Evolutionary conservation across 352 stramenopile species (phyloP), one percentile per base, ranked within the genome.

Genomic region (Globisporangium iwayamae): DNA sequence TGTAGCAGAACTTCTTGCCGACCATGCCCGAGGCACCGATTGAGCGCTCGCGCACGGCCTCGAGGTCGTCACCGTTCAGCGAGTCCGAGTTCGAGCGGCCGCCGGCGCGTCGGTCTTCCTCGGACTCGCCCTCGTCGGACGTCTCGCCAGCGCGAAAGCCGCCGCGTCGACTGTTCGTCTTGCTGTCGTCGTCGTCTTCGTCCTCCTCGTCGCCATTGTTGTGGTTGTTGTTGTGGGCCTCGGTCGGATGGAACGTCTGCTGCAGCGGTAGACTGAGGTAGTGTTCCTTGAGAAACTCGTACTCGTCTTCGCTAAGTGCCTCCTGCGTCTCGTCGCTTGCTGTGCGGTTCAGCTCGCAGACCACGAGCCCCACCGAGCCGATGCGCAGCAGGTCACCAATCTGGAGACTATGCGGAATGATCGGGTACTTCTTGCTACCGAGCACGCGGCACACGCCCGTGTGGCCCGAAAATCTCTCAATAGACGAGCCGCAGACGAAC

Each of bases 391-490:
- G 71, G 72, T 96, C 88, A 20, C 88, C 88, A 45, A 96, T 74
- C 52, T 83, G 71, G 39, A 96, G 74, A 39, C 64, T 85, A 56
- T 94, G 85, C 11, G 79, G 78, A 54, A 87, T 91, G 34, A 89
- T 80, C 4, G 83, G 81, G 55, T 94, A 90, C 61, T 93, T 92
- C 63, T 94, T 94, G 51, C 87, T 95, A 32, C 89, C 90, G 20
- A 97, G 75, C 52, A 97, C 90, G 65, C 87, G 75, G 66, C 91
- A 97, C 41, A 96, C 93, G 46, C 91, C 90, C 41, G 90, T 96
- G 74, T 97, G 91, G 30, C 90, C 87, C 45, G 89, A 97, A 74
- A 97, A 97, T 5, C 87, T 75, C 69, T 97, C 91, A 63, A 94
- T 91, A 5, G 82, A 92, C 63, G 85, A 91, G 5, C 85, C 85